Evolutionary conservation across 768 basidiomycete genomes (phyloP), one percentile per base, ranked within the genome.

Genomic region (Suillus ampliporus): DNA sequence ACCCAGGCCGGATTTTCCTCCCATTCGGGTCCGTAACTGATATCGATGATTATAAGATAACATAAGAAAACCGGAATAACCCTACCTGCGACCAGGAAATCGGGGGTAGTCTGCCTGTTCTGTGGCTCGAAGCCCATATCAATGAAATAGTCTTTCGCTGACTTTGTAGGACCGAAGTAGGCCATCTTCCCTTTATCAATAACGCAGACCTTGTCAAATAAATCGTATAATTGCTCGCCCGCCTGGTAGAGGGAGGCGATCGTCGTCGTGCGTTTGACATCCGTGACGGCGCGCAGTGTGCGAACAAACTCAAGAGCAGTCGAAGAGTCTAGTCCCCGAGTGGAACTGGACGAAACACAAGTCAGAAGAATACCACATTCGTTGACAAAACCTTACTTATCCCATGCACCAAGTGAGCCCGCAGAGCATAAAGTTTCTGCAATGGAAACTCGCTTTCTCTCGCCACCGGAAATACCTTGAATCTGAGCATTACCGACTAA

Each of bases 241-340:
- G 92, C 93, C 73, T 95, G 93, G 75, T 95, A 95, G 43, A 95
- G 86, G 2, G 91, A 89, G 26, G 93, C 90, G 61, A 94, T 85
- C 2, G 89, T 92, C 4, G 89, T 71, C 40, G 75, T 60, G 31
- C 76, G 73, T 63, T 78, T 73, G 13, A 84, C 74, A 69, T 91
- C 86, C 1, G 91, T 91, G 1, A 85, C 80, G 44, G 89, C 84
- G 9, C 90, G 84, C 21, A 92, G 76, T 1, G 89, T 87, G 53
- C 84, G 86, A 43, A 87, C 87, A 66, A 89, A 92, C 71, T 93
- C 90, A 40, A 89, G 76, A 15, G 90, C 90, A 5, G 90, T 92
- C 17, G 86, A 87, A 0, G 90, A 80, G 66, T 89, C 88, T 44
- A 89, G 78, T 7, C 88, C 87, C 19, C 87, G 80, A n/a, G 88